phyloP scores from a whole-genome alignment of 2,329 filamentous ascomycete species.

The Cladosporium sp. region DNA sequence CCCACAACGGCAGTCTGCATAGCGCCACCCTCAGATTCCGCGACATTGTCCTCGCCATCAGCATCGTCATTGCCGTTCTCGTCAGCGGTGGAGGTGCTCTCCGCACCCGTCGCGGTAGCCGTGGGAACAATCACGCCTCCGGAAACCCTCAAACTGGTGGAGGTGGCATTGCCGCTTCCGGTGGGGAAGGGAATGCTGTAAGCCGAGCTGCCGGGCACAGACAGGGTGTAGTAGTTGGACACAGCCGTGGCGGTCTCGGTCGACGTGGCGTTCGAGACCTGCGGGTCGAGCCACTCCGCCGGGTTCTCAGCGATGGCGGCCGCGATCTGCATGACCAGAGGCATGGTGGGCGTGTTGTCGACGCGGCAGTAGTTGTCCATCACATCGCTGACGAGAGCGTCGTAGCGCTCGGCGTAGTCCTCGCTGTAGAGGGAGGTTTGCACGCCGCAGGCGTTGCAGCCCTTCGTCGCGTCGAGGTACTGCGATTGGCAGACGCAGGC shows the following conservation, averaged over 20 bases:
- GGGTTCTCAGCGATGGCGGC: too few relatives aligned
- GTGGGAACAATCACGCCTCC: slow-evolving; percentile 1
- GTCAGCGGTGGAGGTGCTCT: not conserved
- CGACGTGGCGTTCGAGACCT: not conserved
- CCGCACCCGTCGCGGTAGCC: not conserved
- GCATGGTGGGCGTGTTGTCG: not conserved
- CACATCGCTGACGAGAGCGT: not conserved
- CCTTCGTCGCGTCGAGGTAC: not conserved
- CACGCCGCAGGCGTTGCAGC: not conserved
- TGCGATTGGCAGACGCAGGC: not conserved
- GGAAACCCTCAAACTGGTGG: not conserved
- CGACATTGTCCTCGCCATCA: not conserved
- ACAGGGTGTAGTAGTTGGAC: not conserved
- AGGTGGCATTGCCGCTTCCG: not conserved
- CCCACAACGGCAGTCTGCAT: not conserved
- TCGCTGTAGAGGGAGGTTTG: not conserved
- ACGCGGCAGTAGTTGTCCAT: not conserved
- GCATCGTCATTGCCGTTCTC: not conserved
- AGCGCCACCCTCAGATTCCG: not conserved
- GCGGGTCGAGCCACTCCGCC: not conserved
- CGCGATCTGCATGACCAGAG: too few relatives aligned
- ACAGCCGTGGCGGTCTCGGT: not conserved
- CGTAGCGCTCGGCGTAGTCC: not conserved
- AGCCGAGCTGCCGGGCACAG: not conserved
- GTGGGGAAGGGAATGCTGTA: not conserved